These are phyloP conservation scores for Inonotus obliquus DNA, from an alignment of 1,284 basidiomycete genomes.

Conservation along the genomic window DNA sequence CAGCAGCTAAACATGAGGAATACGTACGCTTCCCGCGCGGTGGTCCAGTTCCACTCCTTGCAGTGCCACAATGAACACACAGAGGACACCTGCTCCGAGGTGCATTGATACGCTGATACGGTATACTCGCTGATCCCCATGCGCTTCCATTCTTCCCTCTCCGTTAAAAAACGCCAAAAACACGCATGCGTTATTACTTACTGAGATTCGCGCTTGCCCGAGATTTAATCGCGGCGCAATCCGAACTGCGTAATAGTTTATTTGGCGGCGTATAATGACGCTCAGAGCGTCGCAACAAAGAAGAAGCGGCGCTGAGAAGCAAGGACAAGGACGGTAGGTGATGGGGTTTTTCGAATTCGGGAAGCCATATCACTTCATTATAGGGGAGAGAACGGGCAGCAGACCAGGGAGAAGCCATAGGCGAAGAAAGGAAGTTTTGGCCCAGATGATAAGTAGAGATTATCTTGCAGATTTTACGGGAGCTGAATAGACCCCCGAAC, in stretches of 20 bases:
- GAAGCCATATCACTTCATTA: not conserved
- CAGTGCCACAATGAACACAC: not conserved
- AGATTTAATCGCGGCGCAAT: not conserved
- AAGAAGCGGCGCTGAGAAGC: not conserved
- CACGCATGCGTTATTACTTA: not conserved
- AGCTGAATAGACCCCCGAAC: not conserved
- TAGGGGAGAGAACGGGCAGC: not conserved
- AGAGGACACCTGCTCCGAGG: not conserved
- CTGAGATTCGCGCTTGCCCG: not conserved
- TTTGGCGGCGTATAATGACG: not conserved
- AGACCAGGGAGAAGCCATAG: not conserved
- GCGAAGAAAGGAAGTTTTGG: not conserved
- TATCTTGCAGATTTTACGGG: not conserved
- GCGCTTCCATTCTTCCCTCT: not conserved
- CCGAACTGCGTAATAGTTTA: not conserved
- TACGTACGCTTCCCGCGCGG: constrained; percentile 1
- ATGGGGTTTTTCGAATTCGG: not conserved
- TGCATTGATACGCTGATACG: constrained; percentile 3
- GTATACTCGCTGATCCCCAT: not conserved
- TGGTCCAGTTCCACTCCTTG: not conserved
- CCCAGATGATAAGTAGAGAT: not conserved
- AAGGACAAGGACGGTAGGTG: not conserved
- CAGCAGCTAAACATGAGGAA: not conserved
- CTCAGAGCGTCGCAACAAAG: not conserved
- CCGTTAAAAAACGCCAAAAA: not conserved